Base-by-base conservation (phyloP, 148 eudicot genomes). In the Silene uniflora region DNA sequence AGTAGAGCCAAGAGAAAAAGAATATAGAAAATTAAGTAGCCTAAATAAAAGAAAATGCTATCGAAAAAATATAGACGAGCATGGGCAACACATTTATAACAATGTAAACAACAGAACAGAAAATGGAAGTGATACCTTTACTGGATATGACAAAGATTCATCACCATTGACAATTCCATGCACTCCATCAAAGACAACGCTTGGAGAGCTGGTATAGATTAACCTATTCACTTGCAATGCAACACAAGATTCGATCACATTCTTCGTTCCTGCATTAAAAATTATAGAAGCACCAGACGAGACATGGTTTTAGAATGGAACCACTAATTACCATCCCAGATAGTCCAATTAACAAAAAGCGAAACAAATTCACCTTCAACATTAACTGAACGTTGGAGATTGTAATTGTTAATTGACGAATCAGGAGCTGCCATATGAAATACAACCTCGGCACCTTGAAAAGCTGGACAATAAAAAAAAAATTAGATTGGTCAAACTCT, bases 351-450 rank as follows among this genome's bases (percentile, higher is more conserved):
- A 52, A 52, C 56, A 10, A 24, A 11, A 0, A 46, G 56, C 19
- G 56, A 71, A 49, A 54, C 62, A 44, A 16, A 58, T 72, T 80
- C 55, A 94, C 98, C 98, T 86, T 84, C 78, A 35, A 94, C 97
- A 79, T 92, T 94, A 66, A 94, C 97, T 24, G 98, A 84, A 77
- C 84, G 70, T 21, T 94, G 98, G 67, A 94, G 93, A 65, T 90
- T 79, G 58, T 88, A 76, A 80, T 88, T 94, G 74, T 94, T 94
- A 67, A 94, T 91, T 54, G 98, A 94, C 65, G 98, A 94, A 87
- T 94, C 93, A 14, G 98, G 98, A 32, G 98, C 97, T 23, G 98
- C 97, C 97, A 94, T 90, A 84, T 94, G 97, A 84, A 94, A 94
- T 47, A 94, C 98, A 76, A 92, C 96, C 80, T 94, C 96, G 78